Evolutionary conservation across 768 basidiomycete species (phyloP), one percentile per base, ranked within the genome.

Genomic region (Hericium rajendrae): DNA sequence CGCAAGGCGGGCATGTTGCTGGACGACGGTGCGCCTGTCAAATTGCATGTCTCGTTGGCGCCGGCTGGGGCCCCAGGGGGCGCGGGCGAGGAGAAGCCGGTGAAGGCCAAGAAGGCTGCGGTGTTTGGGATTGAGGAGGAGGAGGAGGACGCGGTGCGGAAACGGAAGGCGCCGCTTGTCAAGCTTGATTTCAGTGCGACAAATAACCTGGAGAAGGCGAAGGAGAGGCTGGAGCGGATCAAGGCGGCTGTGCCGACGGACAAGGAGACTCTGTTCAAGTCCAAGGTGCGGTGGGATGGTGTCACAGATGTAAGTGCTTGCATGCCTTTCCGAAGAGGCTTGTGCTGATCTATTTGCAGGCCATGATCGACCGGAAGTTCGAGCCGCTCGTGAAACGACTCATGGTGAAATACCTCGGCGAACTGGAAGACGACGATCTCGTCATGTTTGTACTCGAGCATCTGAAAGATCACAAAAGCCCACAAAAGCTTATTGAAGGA

Each of bases 371-470:
- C 64, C 80, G 84, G 43, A 97, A 95, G 71, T 76, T 97, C 16
- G 88, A 92, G 68, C 86, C 91, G 32, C 73, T 94, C 54, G 83
- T 93, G 26, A 88, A 90, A 61, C 80, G 82, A 8, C 78, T 87
- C 62, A 92, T 97, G 83, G 78, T 80, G 38, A 87, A 88, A 68
- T 91, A 89, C 65, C 82, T 97, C 12, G 94, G 93, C 58, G 92
- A 94, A 66, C 79, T 93, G 66, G 91, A 94, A 59, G 94, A 95
- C 66, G 91, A 94, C 60, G 94, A 97, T 66, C 78, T 97, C 59
- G 86, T 93, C 57, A 90, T 95, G 82, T 97, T 93, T 68, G 91
- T 90, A 8, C 73, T 95, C 12, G 94, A 97, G 69, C 92, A 95
- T 68, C 73, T 97, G 49, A 90, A 91, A 69, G 94, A 95, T 62